These are phyloP conservation scores for Podaxis sp. DNA, from an alignment of 768 basidiomycete species.

Conservation along the genomic window DNA sequence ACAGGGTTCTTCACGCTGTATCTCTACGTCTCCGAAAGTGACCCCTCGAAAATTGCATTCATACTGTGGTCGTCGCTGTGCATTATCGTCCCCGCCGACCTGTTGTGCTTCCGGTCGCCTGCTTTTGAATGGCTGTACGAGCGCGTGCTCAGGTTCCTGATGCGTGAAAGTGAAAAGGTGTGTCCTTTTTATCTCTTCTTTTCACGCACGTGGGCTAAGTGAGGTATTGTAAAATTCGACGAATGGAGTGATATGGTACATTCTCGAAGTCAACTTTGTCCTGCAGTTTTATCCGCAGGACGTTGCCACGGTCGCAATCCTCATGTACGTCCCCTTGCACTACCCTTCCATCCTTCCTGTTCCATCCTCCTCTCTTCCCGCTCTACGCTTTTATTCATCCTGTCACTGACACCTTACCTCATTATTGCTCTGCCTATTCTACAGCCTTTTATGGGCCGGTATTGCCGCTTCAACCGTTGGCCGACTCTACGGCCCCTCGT, in stretches of 20 bases:
- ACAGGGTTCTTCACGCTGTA: constrained; percentile 43
- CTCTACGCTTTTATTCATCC: background rate
- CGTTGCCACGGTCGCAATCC: constrained; percentile 84
- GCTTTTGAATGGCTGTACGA: constrained; percentile 73
- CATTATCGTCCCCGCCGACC: constrained; percentile 70
- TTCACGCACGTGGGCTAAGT: constrained; percentile 1
- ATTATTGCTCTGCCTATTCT: background rate
- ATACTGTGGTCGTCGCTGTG: constrained; percentile 66
- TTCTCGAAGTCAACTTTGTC: constrained; percentile 79
- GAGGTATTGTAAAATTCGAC: constrained; percentile 48
- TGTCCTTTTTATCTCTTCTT: constrained; percentile 16
- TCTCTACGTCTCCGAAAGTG: constrained; percentile 49
- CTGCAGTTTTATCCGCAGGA: constrained; percentile 79
- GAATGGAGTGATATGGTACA: constrained; percentile 91
- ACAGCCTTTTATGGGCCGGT: constrained; percentile 92
- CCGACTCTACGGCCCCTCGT: constrained; percentile 74
- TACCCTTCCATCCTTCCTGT: background rate
- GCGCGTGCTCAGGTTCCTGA: constrained; percentile 70
- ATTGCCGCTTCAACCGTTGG: constrained; percentile 94
- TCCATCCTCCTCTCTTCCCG: background rate
- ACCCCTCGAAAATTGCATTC: constrained; percentile 60
- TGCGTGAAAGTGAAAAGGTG: constrained; percentile 88
- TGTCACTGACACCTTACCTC: constrained; percentile 4
- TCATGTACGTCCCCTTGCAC: constrained; percentile 61
- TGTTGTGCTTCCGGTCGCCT: constrained; percentile 66